Percentiles rank a stretch among this genome's conserved stretches.
Evolutionary conservation across 352 stramenopile genomes (phyloP).

Genomic region (Pythium guiyangense): DNA sequence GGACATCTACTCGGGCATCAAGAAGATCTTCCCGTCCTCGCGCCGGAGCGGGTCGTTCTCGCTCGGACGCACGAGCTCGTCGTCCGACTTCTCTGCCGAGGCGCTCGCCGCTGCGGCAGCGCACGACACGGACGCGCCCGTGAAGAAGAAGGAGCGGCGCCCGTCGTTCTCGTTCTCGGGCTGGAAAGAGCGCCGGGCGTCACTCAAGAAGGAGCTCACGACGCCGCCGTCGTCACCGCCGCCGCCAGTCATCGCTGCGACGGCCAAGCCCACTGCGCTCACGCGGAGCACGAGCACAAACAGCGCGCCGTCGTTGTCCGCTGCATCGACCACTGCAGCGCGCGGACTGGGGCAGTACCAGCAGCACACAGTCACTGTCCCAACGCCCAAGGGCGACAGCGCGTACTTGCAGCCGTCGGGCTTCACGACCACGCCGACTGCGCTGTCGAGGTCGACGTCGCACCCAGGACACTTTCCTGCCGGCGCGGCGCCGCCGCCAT

Average conservation of each 20-base stretch:
- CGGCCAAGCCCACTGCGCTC: background rate
- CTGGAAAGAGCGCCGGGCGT: constrained; percentile 35
- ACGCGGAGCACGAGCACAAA: background rate
- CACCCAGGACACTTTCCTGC: constrained; percentile 9
- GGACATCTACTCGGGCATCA: constrained; percentile 74
- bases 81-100: constrained; percentile 26
- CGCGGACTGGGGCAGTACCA: background rate
- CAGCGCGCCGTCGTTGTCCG: background rate
- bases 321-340: constrained; percentile 1
- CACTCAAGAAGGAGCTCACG: constrained; percentile 17
- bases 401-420: constrained; percentile 2
- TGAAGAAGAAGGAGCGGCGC: constrained; percentile 43
- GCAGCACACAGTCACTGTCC: background rate
- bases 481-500: background rate
- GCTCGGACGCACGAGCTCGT: constrained; percentile 17
- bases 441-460: constrained; percentile 11
- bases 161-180: constrained; percentile 51
- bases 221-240: constrained; percentile 1
- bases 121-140: constrained; percentile 11
- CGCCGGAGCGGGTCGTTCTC: constrained; percentile 54
- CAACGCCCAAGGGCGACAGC: constrained; percentile 7
- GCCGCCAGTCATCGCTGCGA: background rate
- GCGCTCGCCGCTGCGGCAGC: constrained; percentile 20
- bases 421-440: constrained; percentile 12
- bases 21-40: constrained; percentile 67